phyloP scores from a whole-genome alignment of 2,329 filamentous ascomycete species.

The Graphiopsis chlorocephala region DNA sequence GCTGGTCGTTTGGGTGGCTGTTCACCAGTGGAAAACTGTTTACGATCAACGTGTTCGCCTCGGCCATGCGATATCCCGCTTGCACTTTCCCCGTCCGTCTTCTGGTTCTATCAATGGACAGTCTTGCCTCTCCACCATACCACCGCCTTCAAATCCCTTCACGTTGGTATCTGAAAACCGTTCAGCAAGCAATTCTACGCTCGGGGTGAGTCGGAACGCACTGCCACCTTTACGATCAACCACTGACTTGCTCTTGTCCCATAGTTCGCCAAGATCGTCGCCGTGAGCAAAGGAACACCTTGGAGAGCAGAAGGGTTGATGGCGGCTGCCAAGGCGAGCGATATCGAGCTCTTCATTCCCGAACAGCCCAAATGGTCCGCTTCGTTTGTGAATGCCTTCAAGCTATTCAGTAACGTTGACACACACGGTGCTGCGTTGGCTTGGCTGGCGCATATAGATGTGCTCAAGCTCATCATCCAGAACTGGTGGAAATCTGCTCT shows the following conservation, averaged over 20 bases:
- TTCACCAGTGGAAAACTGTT: neutral
- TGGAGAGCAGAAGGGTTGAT: neutral
- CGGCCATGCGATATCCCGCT: neutral
- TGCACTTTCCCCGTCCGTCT: neutral
- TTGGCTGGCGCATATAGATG: constrained; percentile 35
- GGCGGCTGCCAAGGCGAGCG: neutral
- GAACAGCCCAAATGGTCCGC: neutral
- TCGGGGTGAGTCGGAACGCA: neutral
- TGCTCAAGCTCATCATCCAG: constrained; percentile 32
- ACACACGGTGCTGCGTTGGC: constrained; percentile 23
- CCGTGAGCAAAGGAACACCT: neutral
- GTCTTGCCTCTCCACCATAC: neutral
- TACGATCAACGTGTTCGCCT: neutral
- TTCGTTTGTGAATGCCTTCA: neutral
- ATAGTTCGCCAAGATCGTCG: neutral
- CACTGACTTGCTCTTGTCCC: neutral
- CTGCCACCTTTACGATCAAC: neutral
- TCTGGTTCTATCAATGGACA: neutral
- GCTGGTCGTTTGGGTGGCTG: neutral
- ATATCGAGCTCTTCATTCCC: neutral
- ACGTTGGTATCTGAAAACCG: neutral
- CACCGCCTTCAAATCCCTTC: neutral
- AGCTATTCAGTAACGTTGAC: constrained; percentile 11
- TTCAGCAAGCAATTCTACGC: neutral
- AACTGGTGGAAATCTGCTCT: constrained; percentile 29